Evolutionary conservation across 805 yeast species (phyloP), one percentile per base, ranked within the genome.

Genomic region (Deakozyma indianensis): DNA sequence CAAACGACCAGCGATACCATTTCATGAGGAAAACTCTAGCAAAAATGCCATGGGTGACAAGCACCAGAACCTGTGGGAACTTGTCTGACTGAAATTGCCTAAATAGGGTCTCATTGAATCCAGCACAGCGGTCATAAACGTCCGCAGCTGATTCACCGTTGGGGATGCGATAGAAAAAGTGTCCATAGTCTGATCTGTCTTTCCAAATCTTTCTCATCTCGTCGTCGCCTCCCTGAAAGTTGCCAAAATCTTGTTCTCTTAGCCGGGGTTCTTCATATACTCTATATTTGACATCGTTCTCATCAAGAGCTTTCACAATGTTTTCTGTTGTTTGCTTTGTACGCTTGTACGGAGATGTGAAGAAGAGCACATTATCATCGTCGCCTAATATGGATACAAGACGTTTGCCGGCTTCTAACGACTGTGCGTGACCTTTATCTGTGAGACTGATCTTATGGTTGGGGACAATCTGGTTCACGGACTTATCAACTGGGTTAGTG

Each of bases 91-190:
- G 75, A 56, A 88, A 87, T 59, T 83, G 92, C 42, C 96, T 69
- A 58, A 80, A 85, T 35, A 88, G 62, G 0, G 94, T 77, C 61
- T 86, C 95, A 59, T 86, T 86, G 61, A 88, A 88, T 15, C 92
- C 83, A 1, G 95, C 83, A 50, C 88, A 81, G 42, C 96, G 69
- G 62, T 88, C 96, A 62, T 78, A 88, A 7, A 88, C 96, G 61
- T 88, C 96, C 0, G 96, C 96, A 0, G 96, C 96, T 55, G 92
- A 80, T 61, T 88, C 96, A 9, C 96, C 96, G 55, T 83, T 78
- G 3, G 95, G 95, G 24, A 88, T 88, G 46, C 96, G 64, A 60
- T 83, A 88, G 61, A 88, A 88, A 56, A 81, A 81, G 60, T 80
- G 84, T 0, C 96, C 96, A 63, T 88, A 88, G 50, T 77, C 75